Evolutionary conservation across 2,329 filamentous ascomycete genomes (phyloP), one percentile per base, ranked within the genome.

Genomic region (Trichoderma arundinaceum): DNA sequence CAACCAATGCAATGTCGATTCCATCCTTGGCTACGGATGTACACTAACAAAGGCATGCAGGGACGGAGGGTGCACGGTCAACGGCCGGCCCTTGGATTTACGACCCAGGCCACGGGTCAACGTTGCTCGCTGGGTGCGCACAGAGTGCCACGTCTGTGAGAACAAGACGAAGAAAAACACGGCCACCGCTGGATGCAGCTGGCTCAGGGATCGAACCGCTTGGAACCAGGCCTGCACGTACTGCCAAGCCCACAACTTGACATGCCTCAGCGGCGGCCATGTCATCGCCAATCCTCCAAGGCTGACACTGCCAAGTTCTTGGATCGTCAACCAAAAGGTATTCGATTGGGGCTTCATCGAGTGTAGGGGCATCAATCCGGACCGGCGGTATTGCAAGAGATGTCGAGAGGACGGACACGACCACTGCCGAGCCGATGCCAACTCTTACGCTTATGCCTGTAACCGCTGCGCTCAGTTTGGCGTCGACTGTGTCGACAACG

Each of bases 381-480:
- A 62, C 62, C 66, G 71, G 8, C 69, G 58, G 9, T 32, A 52
- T 1, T 74, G 72, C 59, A 15, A 39, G 8, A 48, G 53, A 32
- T 72, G 72, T 28, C 33, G 17, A 2, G 46, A 46, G 1, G 66
- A 68, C 58, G 61, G 28, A 3, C 60, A 62, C 15, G 43, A 46
- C 3, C 70, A 73, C 38, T 74, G 73, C 44, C 68, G 70, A 0
- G 69, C 67, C 4, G 32, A 69, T 39, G 67, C 66, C 5, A 33
- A 38, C n/a, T 17, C 44, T 0, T 67, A 68, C 15, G 39, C 33
- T 5, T 67, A 66, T 48, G 69, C 73, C 39, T 75, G 73, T 59
- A 66, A 68, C 46, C 69, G 70, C 33, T 78, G 76, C 64, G 69
- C 71, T 9, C 70, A 74, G 60, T 64, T 74, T 35, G 76, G 76